Evolutionary conservation across 1,284 basidiomycete species (phyloP).

Genomic region (Quambalaria eucalypti): DNA sequence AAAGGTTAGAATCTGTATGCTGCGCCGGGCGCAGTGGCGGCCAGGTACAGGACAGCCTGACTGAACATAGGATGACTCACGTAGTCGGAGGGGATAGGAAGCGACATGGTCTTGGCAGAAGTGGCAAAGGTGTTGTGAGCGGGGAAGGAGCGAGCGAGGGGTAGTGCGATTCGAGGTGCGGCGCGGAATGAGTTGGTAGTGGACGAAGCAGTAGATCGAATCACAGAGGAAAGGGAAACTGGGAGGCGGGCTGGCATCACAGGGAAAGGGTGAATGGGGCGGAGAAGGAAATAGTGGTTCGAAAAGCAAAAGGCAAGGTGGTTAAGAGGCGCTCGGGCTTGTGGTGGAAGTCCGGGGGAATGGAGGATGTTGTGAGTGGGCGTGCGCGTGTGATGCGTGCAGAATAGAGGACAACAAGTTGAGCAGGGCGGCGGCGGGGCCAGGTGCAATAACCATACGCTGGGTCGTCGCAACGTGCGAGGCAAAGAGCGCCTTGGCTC

Average conservation of each 20-base stretch:
- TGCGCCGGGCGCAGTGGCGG: neutral
- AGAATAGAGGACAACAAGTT: too few species aligned
- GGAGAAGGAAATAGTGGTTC: neutral
- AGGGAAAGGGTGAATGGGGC: slow-evolving; percentile 3
- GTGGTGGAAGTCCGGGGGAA: too few species aligned
- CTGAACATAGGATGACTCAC: slow-evolving; percentile 19
- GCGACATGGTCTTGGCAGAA: slow-evolving; percentile 12
- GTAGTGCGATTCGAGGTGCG: slow-evolving; percentile 9
- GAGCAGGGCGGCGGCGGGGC: too few species aligned
- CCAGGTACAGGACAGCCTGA: neutral
- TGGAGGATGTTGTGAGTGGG: too few species aligned
- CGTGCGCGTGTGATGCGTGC: too few species aligned
- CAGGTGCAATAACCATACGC: too few species aligned
- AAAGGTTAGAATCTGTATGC: neutral
- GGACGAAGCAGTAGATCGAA: too few species aligned
- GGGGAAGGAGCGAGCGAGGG: slow-evolving; percentile 9
- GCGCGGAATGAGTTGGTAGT: too few species aligned
- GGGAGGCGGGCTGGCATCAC: slow-evolving; percentile 25
- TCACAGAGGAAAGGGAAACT: slow-evolving; percentile 10
- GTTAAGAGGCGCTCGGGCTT: too few species aligned
- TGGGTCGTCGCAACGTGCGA: too few species aligned
- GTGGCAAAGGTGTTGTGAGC: slow-evolving; percentile 16
- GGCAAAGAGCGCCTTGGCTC: too few species aligned
- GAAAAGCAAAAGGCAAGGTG: too few species aligned
- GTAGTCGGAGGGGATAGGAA: slow-evolving; percentile 40